Percentiles rank a stretch among this genome's conserved stretches.
These are phyloP conservation scores for Jasminum sambac DNA, from an alignment of 257 asterid species.

Conservation along the genomic window DNA sequence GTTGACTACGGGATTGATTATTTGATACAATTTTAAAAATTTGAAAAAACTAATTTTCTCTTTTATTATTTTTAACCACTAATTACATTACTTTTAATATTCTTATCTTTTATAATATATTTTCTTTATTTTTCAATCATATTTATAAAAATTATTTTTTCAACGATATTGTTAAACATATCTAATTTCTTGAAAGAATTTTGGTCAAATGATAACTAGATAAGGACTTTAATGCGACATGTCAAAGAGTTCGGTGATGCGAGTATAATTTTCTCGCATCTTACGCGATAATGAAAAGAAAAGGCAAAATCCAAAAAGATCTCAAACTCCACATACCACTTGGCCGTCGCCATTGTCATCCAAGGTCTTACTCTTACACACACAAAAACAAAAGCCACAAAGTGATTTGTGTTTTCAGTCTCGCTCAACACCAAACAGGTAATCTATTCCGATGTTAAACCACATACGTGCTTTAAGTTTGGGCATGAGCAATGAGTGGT, in stretches of 20 bases:
- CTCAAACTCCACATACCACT: constrained; percentile 1
- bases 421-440: background rate
- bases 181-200: no score
- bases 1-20: no score
- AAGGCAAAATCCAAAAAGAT: constrained; percentile 27
- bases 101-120: no score
- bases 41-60: no score
- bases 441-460: background rate
- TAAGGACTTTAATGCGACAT: background rate
- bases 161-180: no score
- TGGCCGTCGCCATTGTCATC: constrained; percentile 18
- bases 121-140: no score
- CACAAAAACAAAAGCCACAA: background rate
- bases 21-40: no score
- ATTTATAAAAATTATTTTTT: no score
- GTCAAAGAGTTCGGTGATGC: background rate
- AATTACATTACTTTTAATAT: no score
- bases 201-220: background rate
- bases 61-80: no score
- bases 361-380: background rate
- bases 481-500: background rate
- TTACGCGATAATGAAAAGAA: background rate
- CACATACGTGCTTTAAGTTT: background rate
- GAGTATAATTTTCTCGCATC: background rate
- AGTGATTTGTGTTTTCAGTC: background rate